phyloP scores from a whole-genome alignment of 139 green algal species.

The Micromonas commoda region DNA sequence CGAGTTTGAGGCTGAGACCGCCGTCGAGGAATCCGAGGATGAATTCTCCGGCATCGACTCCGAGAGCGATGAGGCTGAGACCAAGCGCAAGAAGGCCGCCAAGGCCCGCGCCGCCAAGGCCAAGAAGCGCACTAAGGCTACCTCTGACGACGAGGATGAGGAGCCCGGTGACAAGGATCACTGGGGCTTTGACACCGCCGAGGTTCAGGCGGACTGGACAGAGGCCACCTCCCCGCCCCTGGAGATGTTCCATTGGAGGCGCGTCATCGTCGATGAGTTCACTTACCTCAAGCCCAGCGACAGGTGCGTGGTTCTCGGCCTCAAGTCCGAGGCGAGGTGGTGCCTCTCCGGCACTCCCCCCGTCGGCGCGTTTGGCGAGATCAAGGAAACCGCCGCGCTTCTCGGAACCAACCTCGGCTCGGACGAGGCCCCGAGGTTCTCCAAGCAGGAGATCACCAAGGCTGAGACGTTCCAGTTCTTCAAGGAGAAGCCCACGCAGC shows the following conservation, averaged over 20 bases:
- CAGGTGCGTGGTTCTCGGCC: constrained; percentile 5
- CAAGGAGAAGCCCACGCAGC: constrained; percentile 27
- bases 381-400: constrained; percentile 29
- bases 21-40: background rate
- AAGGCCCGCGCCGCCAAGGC: background rate
- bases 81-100: constrained; percentile 12
- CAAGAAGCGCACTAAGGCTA: background rate
- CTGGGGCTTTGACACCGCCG: constrained; percentile 14
- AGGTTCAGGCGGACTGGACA: constrained; percentile 14
- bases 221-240: constrained; percentile 6
- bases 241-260: constrained; percentile 30
- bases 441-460: constrained; percentile 28
- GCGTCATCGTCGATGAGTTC: constrained; percentile 34
- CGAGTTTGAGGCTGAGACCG: background rate
- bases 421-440: constrained; percentile 26
- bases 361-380: constrained; percentile 21
- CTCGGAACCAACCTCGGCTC: constrained; percentile 27
- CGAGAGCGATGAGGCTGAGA: constrained; percentile 1
- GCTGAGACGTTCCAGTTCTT: constrained; percentile 33
- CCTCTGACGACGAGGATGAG: background rate
- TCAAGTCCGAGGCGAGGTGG: constrained; percentile 19
- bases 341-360: constrained; percentile 30
- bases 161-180: constrained; percentile 18
- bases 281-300: constrained; percentile 29
- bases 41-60: background rate